Conservation (phyloP, 176 grass and related monocot genomes). For the Zizania latifolia region DNA sequence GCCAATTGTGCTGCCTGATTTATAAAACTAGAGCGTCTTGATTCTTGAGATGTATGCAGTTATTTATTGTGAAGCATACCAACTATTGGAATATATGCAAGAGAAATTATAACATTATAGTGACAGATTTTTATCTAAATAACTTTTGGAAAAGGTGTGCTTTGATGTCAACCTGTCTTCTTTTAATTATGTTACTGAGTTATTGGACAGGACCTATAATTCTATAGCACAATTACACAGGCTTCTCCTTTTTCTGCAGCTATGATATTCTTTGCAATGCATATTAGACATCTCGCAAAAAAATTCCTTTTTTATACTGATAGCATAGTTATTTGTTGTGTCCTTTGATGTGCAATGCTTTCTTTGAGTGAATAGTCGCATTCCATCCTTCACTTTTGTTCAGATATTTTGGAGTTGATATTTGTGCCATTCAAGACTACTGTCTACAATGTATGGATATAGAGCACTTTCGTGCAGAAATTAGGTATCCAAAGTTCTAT, state of each 20-base stretch:
- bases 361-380: not conserved
- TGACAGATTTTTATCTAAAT: not conserved
- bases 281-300: not conserved
- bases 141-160: not conserved
- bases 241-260: not conserved
- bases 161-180: not conserved
- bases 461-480: slow-evolving; percentile 82
- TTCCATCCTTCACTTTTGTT: slow-evolving; percentile 40
- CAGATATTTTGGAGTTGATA: slow-evolving; percentile 97
- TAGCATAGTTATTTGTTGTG: not conserved
- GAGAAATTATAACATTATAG: not conserved
- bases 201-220: not conserved
- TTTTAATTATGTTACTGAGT: not conserved
- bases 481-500: slow-evolving; percentile 54
- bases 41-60: not conserved
- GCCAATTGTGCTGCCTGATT: not conserved
- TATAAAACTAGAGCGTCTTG: not conserved
- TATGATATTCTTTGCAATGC: not conserved
- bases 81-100: not conserved
- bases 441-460: slow-evolving; percentile 63
- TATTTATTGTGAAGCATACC: not conserved
- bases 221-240: not conserved
- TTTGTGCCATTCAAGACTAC: slow-evolving; percentile 74
- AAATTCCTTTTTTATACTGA: not conserved
- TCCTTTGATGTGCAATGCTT: not conserved